Conservation (phyloP, 2,329 filamentous ascomycete species). For the Fusarium longipes region DNA sequence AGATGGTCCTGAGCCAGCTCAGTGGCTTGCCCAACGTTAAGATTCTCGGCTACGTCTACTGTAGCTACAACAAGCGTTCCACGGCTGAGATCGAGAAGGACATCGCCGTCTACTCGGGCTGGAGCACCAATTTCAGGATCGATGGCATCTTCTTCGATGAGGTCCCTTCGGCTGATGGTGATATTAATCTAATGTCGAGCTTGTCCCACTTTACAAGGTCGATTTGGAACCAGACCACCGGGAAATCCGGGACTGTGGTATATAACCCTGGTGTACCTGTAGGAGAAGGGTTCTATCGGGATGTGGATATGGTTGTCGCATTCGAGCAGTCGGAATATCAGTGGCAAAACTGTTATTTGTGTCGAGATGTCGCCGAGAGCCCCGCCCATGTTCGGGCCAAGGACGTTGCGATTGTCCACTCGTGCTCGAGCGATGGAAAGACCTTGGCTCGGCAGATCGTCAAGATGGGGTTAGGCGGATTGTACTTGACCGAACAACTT, state of each 20-base stretch:
- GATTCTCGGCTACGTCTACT: constrained; percentile 32
- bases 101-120: constrained; percentile 22
- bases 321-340: constrained; percentile 8
- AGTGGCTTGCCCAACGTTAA: background rate
- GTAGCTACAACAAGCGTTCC: constrained; percentile 24
- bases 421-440: constrained; percentile 11
- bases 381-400: background rate
- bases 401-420: constrained; percentile 30
- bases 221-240: background rate
- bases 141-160: constrained; percentile 39
- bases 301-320: background rate
- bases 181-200: background rate
- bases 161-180: constrained; percentile 8
- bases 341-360: background rate
- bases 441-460: constrained; percentile 11
- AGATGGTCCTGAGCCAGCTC: background rate
- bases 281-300: background rate
- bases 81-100: constrained; percentile 10
- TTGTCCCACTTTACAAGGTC: constrained; percentile 23
- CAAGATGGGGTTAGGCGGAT: constrained; percentile 13
- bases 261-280: constrained; percentile 5
- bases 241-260: background rate
- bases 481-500: constrained; percentile 30
- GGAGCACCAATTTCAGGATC: constrained; percentile 23
- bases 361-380: background rate